Evolutionary conservation across 441 rosid species (phyloP).

Genomic region (Sinapis alba): DNA sequence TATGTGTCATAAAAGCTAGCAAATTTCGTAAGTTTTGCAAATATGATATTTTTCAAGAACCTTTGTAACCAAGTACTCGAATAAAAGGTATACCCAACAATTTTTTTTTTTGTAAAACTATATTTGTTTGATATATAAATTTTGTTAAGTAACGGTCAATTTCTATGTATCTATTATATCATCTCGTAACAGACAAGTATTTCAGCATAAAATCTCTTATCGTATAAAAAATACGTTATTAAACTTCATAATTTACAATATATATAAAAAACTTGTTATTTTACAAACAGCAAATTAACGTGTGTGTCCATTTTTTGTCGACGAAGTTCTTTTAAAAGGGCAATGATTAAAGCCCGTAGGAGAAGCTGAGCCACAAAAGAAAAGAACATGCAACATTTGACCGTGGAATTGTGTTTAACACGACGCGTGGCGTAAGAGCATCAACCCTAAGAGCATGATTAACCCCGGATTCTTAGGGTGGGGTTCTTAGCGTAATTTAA

Average conservation of each 20-base stretch:
- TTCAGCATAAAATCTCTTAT: neutral
- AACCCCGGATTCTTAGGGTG: too few relatives aligned
- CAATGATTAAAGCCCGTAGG: neutral
- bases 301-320: constrained; percentile 2
- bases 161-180: too few relatives aligned
- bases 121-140: too few relatives aligned
- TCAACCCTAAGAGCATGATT: too few relatives aligned
- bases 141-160: too few relatives aligned
- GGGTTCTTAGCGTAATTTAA: too few relatives aligned
- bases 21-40: too few relatives aligned
- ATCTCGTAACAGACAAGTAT: constrained; percentile 1
- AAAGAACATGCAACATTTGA: constrained; percentile 1
- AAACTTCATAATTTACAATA: neutral
- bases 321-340: constrained; percentile 9
- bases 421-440: constrained; percentile 18
- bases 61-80: too few relatives aligned
- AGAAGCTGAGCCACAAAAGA: constrained; percentile 5
- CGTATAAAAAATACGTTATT: neutral
- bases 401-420: neutral
- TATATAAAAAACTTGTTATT: neutral
- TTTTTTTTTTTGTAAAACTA: too few relatives aligned
- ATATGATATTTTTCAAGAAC: too few relatives aligned
- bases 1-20: too few relatives aligned
- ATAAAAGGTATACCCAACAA: too few relatives aligned
- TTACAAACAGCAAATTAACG: constrained; percentile 9